Base-by-base conservation (phyloP, 768 basidiomycete species). In the Daedaleopsis sinensis region DNA sequence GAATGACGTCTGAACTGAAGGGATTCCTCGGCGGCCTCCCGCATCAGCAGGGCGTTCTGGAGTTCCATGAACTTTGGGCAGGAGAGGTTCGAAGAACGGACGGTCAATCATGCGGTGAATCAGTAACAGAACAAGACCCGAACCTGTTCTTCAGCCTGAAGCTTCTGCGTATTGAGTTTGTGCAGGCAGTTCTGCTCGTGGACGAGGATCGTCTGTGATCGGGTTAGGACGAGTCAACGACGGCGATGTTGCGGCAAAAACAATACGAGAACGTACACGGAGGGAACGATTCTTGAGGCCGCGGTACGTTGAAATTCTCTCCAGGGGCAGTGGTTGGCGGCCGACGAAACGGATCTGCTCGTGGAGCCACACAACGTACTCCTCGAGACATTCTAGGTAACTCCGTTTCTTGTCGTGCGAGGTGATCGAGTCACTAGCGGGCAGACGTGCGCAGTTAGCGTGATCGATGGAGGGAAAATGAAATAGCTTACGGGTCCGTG, bases 391-490 rank as follows among this genome's bases (percentile, higher is more conserved):
- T 65, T 89, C 88, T 23, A 91, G 79, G 67, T 91, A 90, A 66
- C 86, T 81, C 2, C 89, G 76, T 66, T 90, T 90, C 68, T 90
- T 90, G 67, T 91, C 89, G 66, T 91, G 89, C 7, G 88, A 89
- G 3, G 89, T 87, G 57, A 91, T 90, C n/a, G 80, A 79, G 53
- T 90, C 89, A 1, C 87, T 88, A 57, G 15, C 27, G 27, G 27
- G 27, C 27, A 15, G 12, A 44, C 18, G 12, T 24, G 32, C 47
- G 23, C 21, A 11, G 58, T 46, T 54, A 59, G 42, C 62, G 56
- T 38, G n/a, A 42, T 24, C 23, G 35, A 39, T 13, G 44, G 24
- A 8, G 23, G 9, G n/a, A 18, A 27, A 42, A 36, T 8, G 49
- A 36, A 46, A 21, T 21, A 0, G 77, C 85, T 58, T 66, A 87